Conservation (phyloP, 805 yeast genomes). For the Metschnikowia sp. region DNA sequence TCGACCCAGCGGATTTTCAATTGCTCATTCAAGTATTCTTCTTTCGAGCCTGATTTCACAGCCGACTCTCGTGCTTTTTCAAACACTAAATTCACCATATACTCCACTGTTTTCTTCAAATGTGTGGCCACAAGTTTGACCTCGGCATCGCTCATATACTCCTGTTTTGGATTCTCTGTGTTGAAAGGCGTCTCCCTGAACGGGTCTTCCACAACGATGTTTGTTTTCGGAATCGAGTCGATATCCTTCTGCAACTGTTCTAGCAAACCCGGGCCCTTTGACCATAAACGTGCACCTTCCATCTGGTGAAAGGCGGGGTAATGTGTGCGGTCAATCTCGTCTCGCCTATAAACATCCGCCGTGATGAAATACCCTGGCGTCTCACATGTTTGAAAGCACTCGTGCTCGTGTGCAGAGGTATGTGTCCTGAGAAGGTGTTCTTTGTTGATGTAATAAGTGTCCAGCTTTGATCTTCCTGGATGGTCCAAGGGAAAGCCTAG, state of each 20-base stretch:
- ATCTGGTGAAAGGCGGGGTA: constrained; percentile 97
- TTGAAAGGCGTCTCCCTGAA: constrained; percentile 44
- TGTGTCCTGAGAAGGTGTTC: constrained; percentile 79
- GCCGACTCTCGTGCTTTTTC: constrained; percentile 65
- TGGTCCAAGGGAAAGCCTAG: constrained; percentile 89
- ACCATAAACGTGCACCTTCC: constrained; percentile 95
- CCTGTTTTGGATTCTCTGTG: constrained; percentile 75
- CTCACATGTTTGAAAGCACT: constrained; percentile 62
- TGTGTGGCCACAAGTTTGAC: constrained; percentile 69
- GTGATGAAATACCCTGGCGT: constrained; percentile 89
- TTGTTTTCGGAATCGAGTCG: constrained; percentile 59
- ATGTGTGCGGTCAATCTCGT: constrained; percentile 92
- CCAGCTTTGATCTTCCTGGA: constrained; percentile 89
- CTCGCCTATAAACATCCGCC: constrained; percentile 95
- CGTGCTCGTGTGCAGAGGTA: constrained; percentile 94
- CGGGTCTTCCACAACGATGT: constrained; percentile 76
- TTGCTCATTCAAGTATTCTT: constrained; percentile 65
- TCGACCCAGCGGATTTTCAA: constrained; percentile 90
- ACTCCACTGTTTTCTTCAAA: constrained; percentile 81
- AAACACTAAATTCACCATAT: constrained; percentile 78
- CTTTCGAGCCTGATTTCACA: constrained; percentile 52
- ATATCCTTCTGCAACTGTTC: constrained; percentile 47
- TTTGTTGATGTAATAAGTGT: constrained; percentile 85
- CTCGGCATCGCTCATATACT: constrained; percentile 66
- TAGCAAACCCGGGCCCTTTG: constrained; percentile 46